Conservation (phyloP, 139 green algal species). For the Chlorella sp. region DNA sequence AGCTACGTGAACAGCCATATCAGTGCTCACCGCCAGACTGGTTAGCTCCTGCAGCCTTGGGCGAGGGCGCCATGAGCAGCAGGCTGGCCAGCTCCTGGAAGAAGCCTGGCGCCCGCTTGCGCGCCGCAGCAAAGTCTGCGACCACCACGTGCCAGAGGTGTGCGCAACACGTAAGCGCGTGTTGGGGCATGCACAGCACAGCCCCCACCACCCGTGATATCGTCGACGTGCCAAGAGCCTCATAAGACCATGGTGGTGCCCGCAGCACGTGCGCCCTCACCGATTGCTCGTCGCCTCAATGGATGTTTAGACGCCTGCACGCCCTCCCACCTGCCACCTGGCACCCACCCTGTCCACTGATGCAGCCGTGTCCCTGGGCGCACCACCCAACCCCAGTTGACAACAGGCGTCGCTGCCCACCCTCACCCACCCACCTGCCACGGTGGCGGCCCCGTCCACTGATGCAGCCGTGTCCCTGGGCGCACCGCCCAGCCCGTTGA, state of each 20-base stretch:
- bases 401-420: not conserved
- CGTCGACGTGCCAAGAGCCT: not conserved
- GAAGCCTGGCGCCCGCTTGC: not conserved
- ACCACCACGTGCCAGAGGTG: not conserved
- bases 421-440: not conserved
- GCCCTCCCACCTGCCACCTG: too few relatives aligned
- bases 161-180: not conserved
- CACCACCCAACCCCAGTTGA: not conserved
- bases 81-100: not conserved
- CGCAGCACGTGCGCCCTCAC: too few relatives aligned
- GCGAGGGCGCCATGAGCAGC: not conserved
- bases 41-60: too few relatives aligned
- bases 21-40: too few relatives aligned
- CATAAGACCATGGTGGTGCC: not conserved
- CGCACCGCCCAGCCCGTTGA: too few relatives aligned
- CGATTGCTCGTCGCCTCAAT: not conserved
- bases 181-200: not conserved
- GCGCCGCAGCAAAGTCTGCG: not conserved
- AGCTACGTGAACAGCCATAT: too few relatives aligned
- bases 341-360: not conserved
- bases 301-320: too few relatives aligned
- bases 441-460: not conserved
- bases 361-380: not conserved
- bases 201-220: not conserved
- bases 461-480: not conserved